A percentile compares a stretch with the other conserved stretches of the same genome.
phyloP scores from a whole-genome alignment of 1,284 basidiomycete species.

The Malassezia sp. region DNA sequence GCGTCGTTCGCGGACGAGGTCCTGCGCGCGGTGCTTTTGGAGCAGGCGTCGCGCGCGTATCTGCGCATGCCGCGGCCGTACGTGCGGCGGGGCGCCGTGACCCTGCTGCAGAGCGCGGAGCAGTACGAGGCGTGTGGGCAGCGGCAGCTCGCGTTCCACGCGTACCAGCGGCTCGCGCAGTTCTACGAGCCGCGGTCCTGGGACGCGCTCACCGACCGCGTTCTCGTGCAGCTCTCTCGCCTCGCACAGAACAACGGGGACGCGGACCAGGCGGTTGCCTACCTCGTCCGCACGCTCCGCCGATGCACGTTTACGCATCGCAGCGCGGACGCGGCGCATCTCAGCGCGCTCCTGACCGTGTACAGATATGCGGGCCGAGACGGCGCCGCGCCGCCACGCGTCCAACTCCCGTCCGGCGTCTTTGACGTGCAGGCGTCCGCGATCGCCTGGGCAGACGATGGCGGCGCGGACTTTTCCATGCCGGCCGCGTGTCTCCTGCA shows the following conservation, averaged over 20 bases:
- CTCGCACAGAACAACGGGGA: slow-evolving; percentile 52
- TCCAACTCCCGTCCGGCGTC: slow-evolving; percentile 2
- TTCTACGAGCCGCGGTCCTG: slow-evolving; percentile 42
- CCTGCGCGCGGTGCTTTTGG: slow-evolving; percentile 50
- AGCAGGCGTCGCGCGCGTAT: slow-evolving; percentile 51
- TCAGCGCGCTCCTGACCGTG: slow-evolving; percentile 50
- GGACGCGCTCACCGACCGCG: slow-evolving; percentile 48
- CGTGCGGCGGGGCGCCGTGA: slow-evolving; percentile 49
- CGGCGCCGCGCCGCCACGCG: neutral
- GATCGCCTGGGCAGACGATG: slow-evolving; percentile 2
- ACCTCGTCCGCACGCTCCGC: slow-evolving; percentile 46
- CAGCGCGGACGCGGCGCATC: slow-evolving; percentile 44
- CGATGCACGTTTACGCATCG: too few species aligned
- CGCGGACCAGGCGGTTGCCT: slow-evolving; percentile 48
- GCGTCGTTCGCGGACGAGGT: slow-evolving; percentile 49
- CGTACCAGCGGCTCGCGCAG: slow-evolving; percentile 23
- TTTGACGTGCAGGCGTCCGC: neutral
- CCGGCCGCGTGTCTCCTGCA: too few species aligned
- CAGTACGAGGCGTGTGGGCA: slow-evolving; percentile 53
- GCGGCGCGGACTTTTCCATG: too few species aligned
- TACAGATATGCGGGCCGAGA: slow-evolving; percentile 44
- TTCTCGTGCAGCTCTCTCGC: slow-evolving; percentile 51
- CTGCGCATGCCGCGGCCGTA: slow-evolving; percentile 40
- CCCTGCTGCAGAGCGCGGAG: slow-evolving; percentile 50
- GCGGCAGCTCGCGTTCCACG: slow-evolving; percentile 26